A percentile compares a stretch with the other conserved stretches of the same genome.
These are phyloP conservation scores for Phlebopus sp. DNA, from an alignment of 1,284 basidiomycete genomes.

Conservation along the genomic window DNA sequence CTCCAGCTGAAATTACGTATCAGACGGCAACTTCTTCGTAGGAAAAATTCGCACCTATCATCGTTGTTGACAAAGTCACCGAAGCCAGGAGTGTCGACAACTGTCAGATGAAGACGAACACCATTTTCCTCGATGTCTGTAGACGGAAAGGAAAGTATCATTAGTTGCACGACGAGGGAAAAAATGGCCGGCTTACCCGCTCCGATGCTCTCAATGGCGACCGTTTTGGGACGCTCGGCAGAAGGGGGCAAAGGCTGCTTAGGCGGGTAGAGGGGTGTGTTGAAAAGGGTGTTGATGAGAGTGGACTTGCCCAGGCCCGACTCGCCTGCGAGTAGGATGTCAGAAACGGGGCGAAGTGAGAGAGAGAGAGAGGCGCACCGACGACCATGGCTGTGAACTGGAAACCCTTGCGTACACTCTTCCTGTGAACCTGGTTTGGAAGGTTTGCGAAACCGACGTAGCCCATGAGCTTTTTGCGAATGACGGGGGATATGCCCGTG, in stretches of 20 bases:
- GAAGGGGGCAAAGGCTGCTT: constrained; percentile 83
- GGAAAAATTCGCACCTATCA: constrained; percentile 63
- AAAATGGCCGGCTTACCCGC: constrained; percentile 58
- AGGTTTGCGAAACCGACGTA: constrained; percentile 91
- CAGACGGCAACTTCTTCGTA: constrained; percentile 5
- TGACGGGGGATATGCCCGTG: constrained; percentile 55
- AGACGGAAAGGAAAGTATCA: constrained; percentile 21
- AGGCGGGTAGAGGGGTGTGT: constrained; percentile 87
- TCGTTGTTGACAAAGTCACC: constrained; percentile 99
- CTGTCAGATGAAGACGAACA: constrained; percentile 91
- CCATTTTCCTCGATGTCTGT: constrained; percentile 97
- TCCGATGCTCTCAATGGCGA: constrained; percentile 94
- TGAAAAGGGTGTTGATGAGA: constrained; percentile 96
- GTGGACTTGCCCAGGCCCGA: constrained; percentile 98
- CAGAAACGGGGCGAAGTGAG: constrained; percentile 14
- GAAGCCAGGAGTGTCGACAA: constrained; percentile 96
- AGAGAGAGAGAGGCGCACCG: constrained; percentile 59
- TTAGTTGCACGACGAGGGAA: neutral
- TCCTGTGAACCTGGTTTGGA: constrained; percentile 96
- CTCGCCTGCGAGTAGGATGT: constrained; percentile 64
- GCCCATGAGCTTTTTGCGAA: constrained; percentile 90
- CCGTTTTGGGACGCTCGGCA: constrained; percentile 85
- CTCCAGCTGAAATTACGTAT: constrained; percentile 71
- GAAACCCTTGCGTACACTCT: constrained; percentile 94
- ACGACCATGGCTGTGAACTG: constrained; percentile 97